Evolutionary conservation across 768 basidiomycete species (phyloP).

Genomic region (Mycena haematopus): DNA sequence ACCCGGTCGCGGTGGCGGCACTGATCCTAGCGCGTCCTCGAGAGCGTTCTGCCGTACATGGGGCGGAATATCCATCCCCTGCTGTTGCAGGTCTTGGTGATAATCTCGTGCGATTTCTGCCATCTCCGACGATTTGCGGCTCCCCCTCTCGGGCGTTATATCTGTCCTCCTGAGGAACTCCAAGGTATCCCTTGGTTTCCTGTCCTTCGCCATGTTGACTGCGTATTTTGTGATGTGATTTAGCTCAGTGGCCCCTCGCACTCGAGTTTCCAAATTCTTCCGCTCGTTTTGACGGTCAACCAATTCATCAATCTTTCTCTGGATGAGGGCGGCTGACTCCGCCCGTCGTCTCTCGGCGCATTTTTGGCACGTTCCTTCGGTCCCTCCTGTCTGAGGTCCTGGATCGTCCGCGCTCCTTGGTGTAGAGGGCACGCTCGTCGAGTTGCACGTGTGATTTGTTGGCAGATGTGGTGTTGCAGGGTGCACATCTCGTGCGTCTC

Average conservation of each 20-base stretch:
- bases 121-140: constrained; percentile 10
- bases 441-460: no score
- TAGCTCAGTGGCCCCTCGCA: neutral
- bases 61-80: neutral
- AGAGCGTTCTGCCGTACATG: neutral
- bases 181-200: constrained; percentile 2
- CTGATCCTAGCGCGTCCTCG: neutral
- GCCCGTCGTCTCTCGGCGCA: neutral
- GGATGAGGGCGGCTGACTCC: neutral
- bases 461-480: neutral
- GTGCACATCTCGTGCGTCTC: neutral
- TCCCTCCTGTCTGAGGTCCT: neutral
- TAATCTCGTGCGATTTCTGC: constrained; percentile 14
- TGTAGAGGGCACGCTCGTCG: no score
- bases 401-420: no score
- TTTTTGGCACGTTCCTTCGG: neutral
- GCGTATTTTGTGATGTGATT: constrained; percentile 16
- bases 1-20: neutral
- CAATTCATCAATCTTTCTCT: neutral
- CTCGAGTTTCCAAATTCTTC: neutral
- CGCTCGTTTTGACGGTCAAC: neutral
- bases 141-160: neutral
- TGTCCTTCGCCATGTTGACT: neutral
- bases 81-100: constrained; percentile 14
- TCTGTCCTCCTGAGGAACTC: constrained; percentile 1